phyloP scores from a whole-genome alignment of 441 rosid genomes.

The Aleurites moluccanus region DNA sequence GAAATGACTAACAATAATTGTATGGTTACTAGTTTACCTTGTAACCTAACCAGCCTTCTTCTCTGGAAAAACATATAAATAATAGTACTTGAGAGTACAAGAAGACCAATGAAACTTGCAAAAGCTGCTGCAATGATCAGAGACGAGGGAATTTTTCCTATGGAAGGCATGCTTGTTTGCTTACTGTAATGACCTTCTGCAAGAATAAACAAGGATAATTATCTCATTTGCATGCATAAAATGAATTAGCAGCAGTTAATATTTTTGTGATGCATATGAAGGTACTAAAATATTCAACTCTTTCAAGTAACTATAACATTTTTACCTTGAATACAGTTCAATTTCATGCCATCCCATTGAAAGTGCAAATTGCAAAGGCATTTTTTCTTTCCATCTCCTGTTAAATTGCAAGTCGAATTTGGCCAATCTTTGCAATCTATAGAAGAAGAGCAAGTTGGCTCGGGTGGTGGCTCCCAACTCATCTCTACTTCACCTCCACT shows the following conservation, averaged over 20 bases:
- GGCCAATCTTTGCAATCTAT: constrained; percentile 69
- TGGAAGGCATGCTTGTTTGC: constrained; percentile 17
- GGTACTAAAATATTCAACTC: neutral
- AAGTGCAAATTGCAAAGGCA: constrained; percentile 48
- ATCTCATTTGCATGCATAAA: neutral
- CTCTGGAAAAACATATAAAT: constrained; percentile 40
- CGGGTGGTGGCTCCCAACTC: constrained; percentile 52
- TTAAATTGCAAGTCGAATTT: constrained; percentile 43
- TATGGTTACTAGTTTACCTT: constrained; percentile 26
- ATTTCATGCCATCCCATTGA: constrained; percentile 46
- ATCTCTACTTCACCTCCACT: constrained; percentile 53
- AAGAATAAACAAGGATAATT: constrained; percentile 9
- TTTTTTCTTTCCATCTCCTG: constrained; percentile 34
- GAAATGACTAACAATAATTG: neutral
- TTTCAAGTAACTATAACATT: neutral
- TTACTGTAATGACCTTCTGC: constrained; percentile 34
- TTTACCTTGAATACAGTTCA: constrained; percentile 56
- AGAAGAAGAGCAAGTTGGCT: constrained; percentile 50
- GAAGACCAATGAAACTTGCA: constrained; percentile 35
- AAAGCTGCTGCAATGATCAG: constrained; percentile 38
- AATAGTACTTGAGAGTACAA: constrained; percentile 35
- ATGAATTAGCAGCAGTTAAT: neutral
- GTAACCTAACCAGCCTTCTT: constrained; percentile 33
- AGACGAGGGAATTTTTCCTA: constrained; percentile 33
- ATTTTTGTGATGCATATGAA: neutral